Conservation (phyloP, 805 yeast genomes). For the Kluyveromyces wickerhamii region DNA sequence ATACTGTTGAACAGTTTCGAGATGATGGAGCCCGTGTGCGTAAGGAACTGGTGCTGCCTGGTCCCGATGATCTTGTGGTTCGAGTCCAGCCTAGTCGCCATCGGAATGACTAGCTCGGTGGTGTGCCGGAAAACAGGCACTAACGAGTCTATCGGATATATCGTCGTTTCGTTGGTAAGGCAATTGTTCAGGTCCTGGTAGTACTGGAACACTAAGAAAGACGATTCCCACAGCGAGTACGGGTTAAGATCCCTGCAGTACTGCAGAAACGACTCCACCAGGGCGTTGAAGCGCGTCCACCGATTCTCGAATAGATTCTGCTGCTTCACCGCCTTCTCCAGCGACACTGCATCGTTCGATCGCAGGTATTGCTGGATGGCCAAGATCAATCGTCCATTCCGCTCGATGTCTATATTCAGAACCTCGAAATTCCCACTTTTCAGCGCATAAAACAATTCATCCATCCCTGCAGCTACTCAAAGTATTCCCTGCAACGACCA, state of each 20-base stretch:
- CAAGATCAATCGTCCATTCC: slow-evolving; percentile 29
- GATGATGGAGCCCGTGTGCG: slow-evolving; percentile 45
- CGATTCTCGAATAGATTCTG: slow-evolving; percentile 26
- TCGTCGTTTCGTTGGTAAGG: slow-evolving; percentile 31
- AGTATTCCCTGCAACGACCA: not conserved
- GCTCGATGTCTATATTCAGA: slow-evolving; percentile 23
- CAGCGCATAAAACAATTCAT: slow-evolving; percentile 17
- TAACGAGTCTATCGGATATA: slow-evolving; percentile 28
- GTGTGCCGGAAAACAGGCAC: slow-evolving; percentile 16
- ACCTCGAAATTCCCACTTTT: slow-evolving; percentile 13
- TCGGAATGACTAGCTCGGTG: slow-evolving; percentile 32
- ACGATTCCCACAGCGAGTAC: slow-evolving; percentile 39
- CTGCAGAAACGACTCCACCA: slow-evolving; percentile 40
- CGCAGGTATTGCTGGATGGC: slow-evolving; percentile 31
- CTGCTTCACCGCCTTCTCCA: slow-evolving; percentile 11
- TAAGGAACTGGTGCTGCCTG: slow-evolving; percentile 32
- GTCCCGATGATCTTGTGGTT: slow-evolving; percentile 13
- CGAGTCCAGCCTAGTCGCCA: slow-evolving; percentile 20
- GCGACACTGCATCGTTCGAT: slow-evolving; percentile 8
- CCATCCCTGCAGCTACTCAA: slow-evolving; percentile 5
- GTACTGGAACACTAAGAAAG: slow-evolving; percentile 39
- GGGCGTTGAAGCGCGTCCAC: slow-evolving; percentile 39
- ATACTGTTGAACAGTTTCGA: slow-evolving; percentile 54
- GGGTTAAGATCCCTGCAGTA: slow-evolving; percentile 47
- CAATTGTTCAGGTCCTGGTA: slow-evolving; percentile 39